Evolutionary conservation across 2,329 filamentous ascomycete genomes (phyloP).

Genomic region (Apiospora sp.): DNA sequence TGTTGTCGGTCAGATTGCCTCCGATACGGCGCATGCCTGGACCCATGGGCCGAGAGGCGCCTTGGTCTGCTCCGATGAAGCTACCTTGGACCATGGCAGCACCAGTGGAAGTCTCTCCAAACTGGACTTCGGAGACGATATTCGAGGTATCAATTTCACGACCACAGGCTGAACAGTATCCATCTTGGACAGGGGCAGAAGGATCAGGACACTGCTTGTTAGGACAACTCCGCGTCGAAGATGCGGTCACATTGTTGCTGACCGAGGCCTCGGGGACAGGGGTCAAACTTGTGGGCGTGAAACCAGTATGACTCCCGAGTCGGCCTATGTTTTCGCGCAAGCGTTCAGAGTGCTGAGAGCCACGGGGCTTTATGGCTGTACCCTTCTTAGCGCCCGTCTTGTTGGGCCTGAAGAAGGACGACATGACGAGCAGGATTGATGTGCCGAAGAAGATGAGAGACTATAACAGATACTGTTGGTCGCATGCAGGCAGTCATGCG

Average conservation of each 20-base stretch:
- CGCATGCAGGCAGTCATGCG: background rate
- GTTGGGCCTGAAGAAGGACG: conserved; percentile 54
- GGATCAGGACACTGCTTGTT: conserved; percentile 69
- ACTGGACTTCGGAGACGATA: conserved; percentile 91
- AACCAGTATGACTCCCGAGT: conserved; percentile 37
- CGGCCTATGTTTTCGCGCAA: conserved; percentile 53
- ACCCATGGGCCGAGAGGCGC: conserved; percentile 73
- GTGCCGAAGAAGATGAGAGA: background rate
- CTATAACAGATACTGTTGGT: background rate
- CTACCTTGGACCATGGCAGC: conserved; percentile 91
- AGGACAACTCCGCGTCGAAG: conserved; percentile 57
- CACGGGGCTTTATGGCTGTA: conserved; percentile 52
- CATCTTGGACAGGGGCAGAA: conserved; percentile 62
- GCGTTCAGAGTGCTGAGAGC: conserved; percentile 53
- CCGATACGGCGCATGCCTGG: conserved; percentile 68
- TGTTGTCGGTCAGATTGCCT: conserved; percentile 60
- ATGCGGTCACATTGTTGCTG: conserved; percentile 37
- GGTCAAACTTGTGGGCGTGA: conserved; percentile 34
- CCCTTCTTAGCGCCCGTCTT: conserved; percentile 44
- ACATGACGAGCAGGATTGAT: conserved; percentile 46
- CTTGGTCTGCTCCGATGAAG: conserved; percentile 86
- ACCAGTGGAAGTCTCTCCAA: conserved; percentile 86
- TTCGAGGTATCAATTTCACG: conserved; percentile 84
- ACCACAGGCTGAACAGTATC: conserved; percentile 84
- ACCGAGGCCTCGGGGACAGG: conserved; percentile 32